A percentile compares a stretch with the other conserved stretches of the same genome.
Conservation (phyloP, 2,329 filamentous ascomycete species). For the Aspergillus niger region DNA sequence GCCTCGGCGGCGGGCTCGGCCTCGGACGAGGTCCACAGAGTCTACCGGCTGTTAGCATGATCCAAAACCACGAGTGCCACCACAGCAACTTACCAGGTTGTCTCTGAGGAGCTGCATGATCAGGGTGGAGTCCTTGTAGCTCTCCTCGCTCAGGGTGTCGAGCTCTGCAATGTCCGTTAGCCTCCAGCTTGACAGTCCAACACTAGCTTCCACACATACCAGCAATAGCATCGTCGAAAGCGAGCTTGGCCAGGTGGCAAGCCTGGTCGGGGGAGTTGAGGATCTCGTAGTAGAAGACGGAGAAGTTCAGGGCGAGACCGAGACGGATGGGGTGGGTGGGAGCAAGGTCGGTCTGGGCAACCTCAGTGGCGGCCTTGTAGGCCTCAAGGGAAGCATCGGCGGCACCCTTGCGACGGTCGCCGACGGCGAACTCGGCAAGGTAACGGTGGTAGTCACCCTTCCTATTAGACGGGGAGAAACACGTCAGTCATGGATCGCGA, state of each 20-base stretch:
- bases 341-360: slow-evolving; percentile 83
- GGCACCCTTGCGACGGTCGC: slow-evolving; percentile 92
- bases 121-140: slow-evolving; percentile 98
- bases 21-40: slow-evolving; percentile 99
- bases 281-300: slow-evolving; percentile 99
- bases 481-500: slow-evolving; percentile 23
- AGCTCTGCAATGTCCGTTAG: slow-evolving; percentile 64
- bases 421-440: slow-evolving; percentile 92
- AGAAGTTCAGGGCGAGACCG: slow-evolving; percentile 92
- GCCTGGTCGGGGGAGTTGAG: slow-evolving; percentile 97
- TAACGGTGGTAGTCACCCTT: slow-evolving; percentile 99
- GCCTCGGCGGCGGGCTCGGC: slow-evolving; percentile 72
- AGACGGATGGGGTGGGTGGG: slow-evolving; percentile 93
- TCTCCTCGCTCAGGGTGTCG: slow-evolving; percentile 95
- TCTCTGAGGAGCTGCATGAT: slow-evolving; percentile 99
- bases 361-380: slow-evolving; percentile 92
- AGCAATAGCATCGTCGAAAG: slow-evolving; percentile 95
- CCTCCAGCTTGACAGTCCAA: slow-evolving; percentile 18
- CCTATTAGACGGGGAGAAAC: slow-evolving; percentile 54
- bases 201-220: slow-evolving; percentile 49
- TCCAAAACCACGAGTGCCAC: not conserved
- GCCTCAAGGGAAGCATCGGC: slow-evolving; percentile 94
- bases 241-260: slow-evolving; percentile 95
- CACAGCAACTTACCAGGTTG: slow-evolving; percentile 71
- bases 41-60: slow-evolving; percentile 58